Conservation (phyloP, 768 basidiomycete genomes). For the Suillus subaureus region DNA sequence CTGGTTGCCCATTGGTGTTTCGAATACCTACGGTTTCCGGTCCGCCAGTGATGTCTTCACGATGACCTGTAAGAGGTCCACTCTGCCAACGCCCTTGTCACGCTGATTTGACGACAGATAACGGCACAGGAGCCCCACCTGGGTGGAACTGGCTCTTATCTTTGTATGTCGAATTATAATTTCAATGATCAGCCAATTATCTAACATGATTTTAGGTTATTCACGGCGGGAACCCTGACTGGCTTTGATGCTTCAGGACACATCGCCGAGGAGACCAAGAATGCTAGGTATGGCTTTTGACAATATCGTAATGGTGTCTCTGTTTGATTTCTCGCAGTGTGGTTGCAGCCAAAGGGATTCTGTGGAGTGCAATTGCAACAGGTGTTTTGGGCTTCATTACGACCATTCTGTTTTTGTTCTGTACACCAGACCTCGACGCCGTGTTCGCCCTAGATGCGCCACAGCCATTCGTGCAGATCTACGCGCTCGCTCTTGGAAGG, state of each 20-base stretch:
- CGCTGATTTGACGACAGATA: constrained; percentile 50
- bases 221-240: constrained; percentile 84
- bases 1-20: constrained; percentile 92
- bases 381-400: constrained; percentile 80
- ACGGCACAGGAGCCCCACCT: constrained; percentile 83
- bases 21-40: constrained; percentile 87
- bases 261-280: constrained; percentile 87
- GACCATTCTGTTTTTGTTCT: constrained; percentile 82
- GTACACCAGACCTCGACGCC: constrained; percentile 75
- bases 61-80: constrained; percentile 68
- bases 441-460: constrained; percentile 80
- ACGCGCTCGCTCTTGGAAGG: constrained; percentile 80
- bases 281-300: constrained; percentile 53
- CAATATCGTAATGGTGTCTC: background rate
- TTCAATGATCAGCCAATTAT: background rate
- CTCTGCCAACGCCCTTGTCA: constrained; percentile 13
- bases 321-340: constrained; percentile 44
- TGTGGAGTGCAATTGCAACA: constrained; percentile 76
- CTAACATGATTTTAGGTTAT: constrained; percentile 67
- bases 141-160: constrained; percentile 93
- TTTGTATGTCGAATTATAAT: constrained; percentile 52
- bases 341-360: constrained; percentile 80
- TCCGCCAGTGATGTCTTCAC: constrained; percentile 84
- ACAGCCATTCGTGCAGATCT: constrained; percentile 90
- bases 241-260: constrained; percentile 92